Evolutionary conservation across 345 rosid species (phyloP).

Genomic region (Isatis tinctoria): DNA sequence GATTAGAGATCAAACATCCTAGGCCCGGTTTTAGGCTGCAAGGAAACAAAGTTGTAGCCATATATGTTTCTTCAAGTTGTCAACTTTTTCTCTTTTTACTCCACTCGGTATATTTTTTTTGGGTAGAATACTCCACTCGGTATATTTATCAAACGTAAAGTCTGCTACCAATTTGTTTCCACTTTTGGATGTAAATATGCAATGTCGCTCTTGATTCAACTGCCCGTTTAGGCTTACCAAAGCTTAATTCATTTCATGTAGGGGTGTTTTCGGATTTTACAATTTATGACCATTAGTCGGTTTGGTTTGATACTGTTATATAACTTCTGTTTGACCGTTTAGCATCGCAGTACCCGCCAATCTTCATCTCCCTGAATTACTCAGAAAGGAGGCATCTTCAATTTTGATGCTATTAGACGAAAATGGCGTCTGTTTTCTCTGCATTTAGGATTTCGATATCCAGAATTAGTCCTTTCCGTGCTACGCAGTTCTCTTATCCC

Average conservation of each 20-base stretch:
- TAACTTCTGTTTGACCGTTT: not conserved
- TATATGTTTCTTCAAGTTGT: not conserved
- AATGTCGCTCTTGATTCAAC: not conserved
- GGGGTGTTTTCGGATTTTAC: not conserved
- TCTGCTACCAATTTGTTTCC: constrained; percentile 7
- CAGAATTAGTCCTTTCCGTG: constrained; percentile 21
- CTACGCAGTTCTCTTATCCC: constrained; percentile 14
- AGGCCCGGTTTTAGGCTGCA: not conserved
- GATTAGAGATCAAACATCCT: constrained; percentile 15
- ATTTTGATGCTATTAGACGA: not conserved
- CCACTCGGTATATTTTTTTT: not conserved
- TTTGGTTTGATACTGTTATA: not conserved
- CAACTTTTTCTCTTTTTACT: not conserved
- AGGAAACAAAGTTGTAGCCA: not conserved
- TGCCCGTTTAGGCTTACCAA: not conserved
- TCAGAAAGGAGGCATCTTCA: not conserved
- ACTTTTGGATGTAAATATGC: constrained; percentile 11
- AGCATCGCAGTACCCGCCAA: not conserved
- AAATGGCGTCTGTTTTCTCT: constrained; percentile 31
- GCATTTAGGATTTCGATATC: constrained; percentile 26
- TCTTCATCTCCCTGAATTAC: not conserved
- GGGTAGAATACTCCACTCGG: not conserved
- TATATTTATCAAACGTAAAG: not conserved
- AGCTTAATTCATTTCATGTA: not conserved
- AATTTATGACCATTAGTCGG: not conserved